A percentile compares a stretch with the other conserved stretches of the same genome.
Conservation (phyloP, 1,284 basidiomycete genomes). For the Psilocybe mexicana region DNA sequence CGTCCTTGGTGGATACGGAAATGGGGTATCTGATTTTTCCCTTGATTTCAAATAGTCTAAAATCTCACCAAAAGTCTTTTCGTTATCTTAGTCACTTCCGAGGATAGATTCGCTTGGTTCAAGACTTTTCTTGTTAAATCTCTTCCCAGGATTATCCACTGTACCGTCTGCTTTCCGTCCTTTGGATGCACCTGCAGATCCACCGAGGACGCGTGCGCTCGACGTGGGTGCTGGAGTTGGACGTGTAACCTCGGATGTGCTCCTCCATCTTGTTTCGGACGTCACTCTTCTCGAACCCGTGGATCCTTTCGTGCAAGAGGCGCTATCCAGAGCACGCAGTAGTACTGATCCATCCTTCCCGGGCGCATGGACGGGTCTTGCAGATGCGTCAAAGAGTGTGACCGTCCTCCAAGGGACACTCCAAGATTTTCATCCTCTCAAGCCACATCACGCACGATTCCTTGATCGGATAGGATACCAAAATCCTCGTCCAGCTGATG, state of each 20-base stretch:
- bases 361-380: conserved; percentile 67
- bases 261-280: conserved; percentile 82
- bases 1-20: conserved; percentile 71
- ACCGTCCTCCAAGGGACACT: conserved; percentile 77
- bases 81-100: conserved; percentile 67
- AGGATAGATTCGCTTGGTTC: conserved; percentile 87
- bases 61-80: conserved; percentile 15
- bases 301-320: conserved; percentile 72
- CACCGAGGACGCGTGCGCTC: conserved; percentile 64
- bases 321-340: conserved; percentile 51
- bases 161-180: conserved; percentile 69
- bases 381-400: conserved; percentile 70
- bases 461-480: conserved; percentile 62
- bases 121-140: conserved; percentile 79
- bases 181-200: conserved; percentile 31
- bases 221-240: conserved; percentile 94
- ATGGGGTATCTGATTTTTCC: conserved; percentile 50
- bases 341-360: conserved; percentile 29
- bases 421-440: conserved; percentile 71
- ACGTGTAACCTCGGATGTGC: conserved; percentile 82
- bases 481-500: conserved; percentile 39
- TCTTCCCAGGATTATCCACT: conserved; percentile 76
- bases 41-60: conserved; percentile 12
- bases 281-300: conserved; percentile 90
- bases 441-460: conserved; percentile 40